Base-by-base conservation (phyloP, 495 filamentous ascomycete species). In the Penicillium maclennaniae region DNA sequence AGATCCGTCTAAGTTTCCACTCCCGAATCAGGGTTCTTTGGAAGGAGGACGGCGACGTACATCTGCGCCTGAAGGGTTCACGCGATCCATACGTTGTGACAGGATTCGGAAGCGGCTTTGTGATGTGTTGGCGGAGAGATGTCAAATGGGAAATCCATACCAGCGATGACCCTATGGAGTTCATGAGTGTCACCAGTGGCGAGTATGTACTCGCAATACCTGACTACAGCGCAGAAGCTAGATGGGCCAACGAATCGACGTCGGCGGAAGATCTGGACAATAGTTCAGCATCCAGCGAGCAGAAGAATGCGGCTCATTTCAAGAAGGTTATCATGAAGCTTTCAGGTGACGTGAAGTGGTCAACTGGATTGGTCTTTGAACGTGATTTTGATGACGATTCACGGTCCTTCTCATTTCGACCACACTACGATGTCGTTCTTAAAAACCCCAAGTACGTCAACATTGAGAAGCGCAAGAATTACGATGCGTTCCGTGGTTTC, bases 261-360 rank as follows among this genome's bases (percentile, higher is more conserved):
- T 23, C 23, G 10, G 75, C 80, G 16, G 63, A 77, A 25, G 86
- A 89, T 27, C 69, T 80, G 31, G 88, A 87, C 19, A 86, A 77
- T 57, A 70, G 82, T 21, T 75, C 80, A 2, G 85, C 82, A 55
- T 78, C 82, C 16, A 83, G 80, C 49, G 86, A 82, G 58, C 75
- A 81, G 60, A 89, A 87, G 62, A 82, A 87, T 31, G 82, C 84
- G 0, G 87, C 89, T 5, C 74, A 87, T 7, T 97, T 98, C 78
- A 92, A 95, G 67, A 98, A 98, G 67, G 92, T 97, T 15, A 78
- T 97, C 49, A 97, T 97, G 93, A 98, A 98, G 67, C 79, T 98
- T 8, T 96, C 92, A 6, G 93, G 93, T 7, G 91, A 91, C 57
- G 92, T 98, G 8, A 86, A 87, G 67, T 95, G 89, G 88, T 72